A percentile compares a stretch with the other conserved stretches of the same genome.
Evolutionary conservation across 805 yeast genomes (phyloP).

Genomic region (Vanderwaltozyma tropicalis): DNA sequence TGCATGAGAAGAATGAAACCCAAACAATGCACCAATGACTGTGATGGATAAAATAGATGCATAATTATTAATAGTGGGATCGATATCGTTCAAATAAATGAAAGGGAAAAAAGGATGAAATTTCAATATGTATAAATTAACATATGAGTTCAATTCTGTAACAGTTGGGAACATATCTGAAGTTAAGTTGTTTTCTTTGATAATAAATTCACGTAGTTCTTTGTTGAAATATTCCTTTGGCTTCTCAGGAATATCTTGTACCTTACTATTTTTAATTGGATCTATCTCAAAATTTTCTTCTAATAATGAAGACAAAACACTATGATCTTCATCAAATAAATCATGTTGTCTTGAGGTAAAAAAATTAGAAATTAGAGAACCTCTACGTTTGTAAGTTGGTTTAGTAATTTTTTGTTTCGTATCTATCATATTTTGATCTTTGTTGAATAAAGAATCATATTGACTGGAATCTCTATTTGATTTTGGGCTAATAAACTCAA

Average conservation of each 20-base stretch:
- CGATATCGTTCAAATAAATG: conserved; percentile 57
- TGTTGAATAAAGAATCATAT: not conserved
- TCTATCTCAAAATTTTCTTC: not conserved
- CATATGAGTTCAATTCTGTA: conserved; percentile 66
- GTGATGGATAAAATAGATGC: conserved; percentile 74
- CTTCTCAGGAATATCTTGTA: conserved; percentile 11
- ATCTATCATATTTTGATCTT: no score
- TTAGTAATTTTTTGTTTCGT: not conserved
- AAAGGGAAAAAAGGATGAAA: conserved; percentile 79
- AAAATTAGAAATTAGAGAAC: conserved; percentile 42
- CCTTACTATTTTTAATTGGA: not conserved
- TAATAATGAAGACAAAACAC: conserved; percentile 30
- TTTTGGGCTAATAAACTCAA: no score
- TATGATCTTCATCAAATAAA: conserved; percentile 24
- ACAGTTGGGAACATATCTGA: conserved; percentile 61
- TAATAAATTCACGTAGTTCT: conserved; percentile 43
- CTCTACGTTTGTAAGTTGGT: conserved; percentile 5
- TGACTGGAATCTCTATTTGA: not conserved
- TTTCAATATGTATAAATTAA: conserved; percentile 62
- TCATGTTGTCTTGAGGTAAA: conserved; percentile 59
- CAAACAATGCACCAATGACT: conserved; percentile 80
- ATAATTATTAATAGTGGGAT: conserved; percentile 35
- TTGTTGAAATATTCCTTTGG: conserved; percentile 55
- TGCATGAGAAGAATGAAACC: conserved; percentile 71
- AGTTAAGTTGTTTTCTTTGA: conserved; percentile 42